phyloP scores from a whole-genome alignment of 257 asterid genomes.

The Petrea volubilis region DNA sequence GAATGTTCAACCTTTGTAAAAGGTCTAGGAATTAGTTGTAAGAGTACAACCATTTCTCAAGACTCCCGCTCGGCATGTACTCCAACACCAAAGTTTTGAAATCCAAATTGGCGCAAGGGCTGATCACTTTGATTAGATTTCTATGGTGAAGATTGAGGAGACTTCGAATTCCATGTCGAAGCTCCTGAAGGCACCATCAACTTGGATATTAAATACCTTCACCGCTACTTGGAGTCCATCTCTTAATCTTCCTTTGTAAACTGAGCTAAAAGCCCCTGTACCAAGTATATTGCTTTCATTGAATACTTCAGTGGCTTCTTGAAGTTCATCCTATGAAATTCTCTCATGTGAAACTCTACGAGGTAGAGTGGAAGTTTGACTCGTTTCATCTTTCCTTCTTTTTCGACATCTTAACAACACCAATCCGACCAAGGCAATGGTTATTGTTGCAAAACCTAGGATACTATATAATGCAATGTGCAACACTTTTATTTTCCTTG shows the following conservation, averaged over 20 bases:
- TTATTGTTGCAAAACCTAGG: neutral
- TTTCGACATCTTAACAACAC: neutral
- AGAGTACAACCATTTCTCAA: slow-evolving; percentile 26
- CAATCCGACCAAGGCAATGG: neutral
- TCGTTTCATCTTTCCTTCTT: neutral
- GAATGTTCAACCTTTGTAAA: slow-evolving; percentile 22
- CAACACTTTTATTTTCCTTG: neutral
- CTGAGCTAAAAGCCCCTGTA: slow-evolving; percentile 17
- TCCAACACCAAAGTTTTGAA: slow-evolving; percentile 25
- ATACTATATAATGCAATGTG: neutral
- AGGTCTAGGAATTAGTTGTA: slow-evolving; percentile 15
- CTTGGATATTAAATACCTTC: slow-evolving; percentile 31
- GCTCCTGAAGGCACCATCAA: slow-evolving; percentile 25
- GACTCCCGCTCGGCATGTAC: slow-evolving; percentile 30
- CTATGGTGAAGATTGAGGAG: slow-evolving; percentile 20
- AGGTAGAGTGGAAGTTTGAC: neutral
- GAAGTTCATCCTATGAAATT: slow-evolving; percentile 30
- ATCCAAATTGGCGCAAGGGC: slow-evolving; percentile 13
- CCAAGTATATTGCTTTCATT: slow-evolving; percentile 26
- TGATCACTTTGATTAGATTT: slow-evolving; percentile 17
- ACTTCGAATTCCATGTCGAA: slow-evolving; percentile 28
- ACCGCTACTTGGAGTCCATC: slow-evolving; percentile 24
- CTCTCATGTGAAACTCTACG: neutral
- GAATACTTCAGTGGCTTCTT: slow-evolving; percentile 27
- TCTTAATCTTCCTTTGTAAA: slow-evolving; percentile 25